A percentile compares a stretch with the other conserved stretches of the same genome.
Evolutionary conservation across 495 filamentous ascomycete genomes (phyloP).

Genomic region (Daldinia decipiens): DNA sequence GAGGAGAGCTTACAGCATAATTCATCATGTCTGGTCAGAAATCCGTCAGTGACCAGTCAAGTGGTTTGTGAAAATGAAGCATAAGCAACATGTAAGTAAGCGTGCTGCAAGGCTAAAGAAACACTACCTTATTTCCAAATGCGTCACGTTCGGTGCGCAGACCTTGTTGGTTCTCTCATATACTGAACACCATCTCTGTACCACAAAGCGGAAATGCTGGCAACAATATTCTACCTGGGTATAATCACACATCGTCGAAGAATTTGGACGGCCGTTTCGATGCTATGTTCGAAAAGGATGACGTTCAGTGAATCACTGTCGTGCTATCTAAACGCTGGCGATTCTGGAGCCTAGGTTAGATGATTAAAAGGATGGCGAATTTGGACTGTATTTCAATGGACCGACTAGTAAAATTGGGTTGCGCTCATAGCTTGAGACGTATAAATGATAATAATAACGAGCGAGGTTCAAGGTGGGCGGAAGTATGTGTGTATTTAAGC

Average conservation of each 20-base stretch:
- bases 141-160: slow-evolving; percentile 48
- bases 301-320: not conserved
- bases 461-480: slow-evolving; percentile 34
- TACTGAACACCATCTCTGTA: slow-evolving; percentile 46
- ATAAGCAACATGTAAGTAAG: slow-evolving; percentile 18
- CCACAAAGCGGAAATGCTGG: slow-evolving; percentile 49
- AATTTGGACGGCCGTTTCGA: not conserved
- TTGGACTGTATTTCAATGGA: not conserved
- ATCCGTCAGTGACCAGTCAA: slow-evolving; percentile 21
- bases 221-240: slow-evolving; percentile 50
- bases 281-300: not conserved
- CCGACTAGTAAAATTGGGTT: not conserved
- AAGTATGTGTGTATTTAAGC: slow-evolving; percentile 42
- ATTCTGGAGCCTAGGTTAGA: not conserved
- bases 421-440: slow-evolving; percentile 17
- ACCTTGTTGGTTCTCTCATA: slow-evolving; percentile 48
- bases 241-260: slow-evolving; percentile 47
- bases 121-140: slow-evolving; percentile 47
- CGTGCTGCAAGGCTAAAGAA: slow-evolving; percentile 26
- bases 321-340: too few relatives aligned
- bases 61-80: slow-evolving; percentile 25
- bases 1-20: slow-evolving; percentile 46
- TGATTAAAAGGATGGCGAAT: not conserved
- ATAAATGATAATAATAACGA: slow-evolving; percentile 17
- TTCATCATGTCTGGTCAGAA: slow-evolving; percentile 44